Base-by-base conservation (phyloP, 2,329 filamentous ascomycete genomes). In the Trichoderma pleuroti region DNA sequence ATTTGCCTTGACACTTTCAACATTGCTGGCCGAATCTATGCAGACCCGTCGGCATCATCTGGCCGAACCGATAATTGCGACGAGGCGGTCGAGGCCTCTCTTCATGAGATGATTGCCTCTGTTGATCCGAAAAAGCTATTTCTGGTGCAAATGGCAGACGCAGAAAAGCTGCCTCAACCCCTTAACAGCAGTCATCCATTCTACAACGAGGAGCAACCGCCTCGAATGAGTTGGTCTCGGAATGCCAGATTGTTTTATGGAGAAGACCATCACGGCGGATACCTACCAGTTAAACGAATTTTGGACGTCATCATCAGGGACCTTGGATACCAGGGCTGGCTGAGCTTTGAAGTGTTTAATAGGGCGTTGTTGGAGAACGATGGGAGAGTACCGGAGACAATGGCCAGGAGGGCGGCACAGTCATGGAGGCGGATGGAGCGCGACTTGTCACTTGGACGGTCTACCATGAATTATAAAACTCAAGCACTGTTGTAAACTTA, bases 1-100 rank as follows among this genome's bases (percentile, higher is more conserved):
- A 82, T 93, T 52, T 93, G 91, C 76, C 84, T 94, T 28, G 92
- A 94, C 79, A 93, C 90, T 0, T 94, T 93, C 82, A 93, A 94
- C 79, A 91, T 94, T 71, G 87, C 91, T 0, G 92, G 88, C 0
- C 82, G 89, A 7, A 87, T 93, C 71, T 94, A 88, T 74, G 92
- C 90, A 0, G 91, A 94, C 75, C 92, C 92, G 0, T 79, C 87
- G 0, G 79, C 84, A 0, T 73, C 81, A 0, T 82, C 82, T 0
- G 87, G 90, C 4, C 84, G 84, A 73, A 87, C 82, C 0, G 73
- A 80, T 0, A 83, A 87, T 72, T 90, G 87, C 9, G 87, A 91
- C 3, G 80, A 82, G 6, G 86, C 84, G 0, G 83, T 92, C 1
- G 77, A 79, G 9, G 81, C 82, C 1, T 90, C 89, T 0, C 79